Percentiles rank a stretch among this genome's conserved stretches.
Evolutionary conservation across 306 rosid genomes (phyloP).

Genomic region (Amphicarpaea edgeworthii): DNA sequence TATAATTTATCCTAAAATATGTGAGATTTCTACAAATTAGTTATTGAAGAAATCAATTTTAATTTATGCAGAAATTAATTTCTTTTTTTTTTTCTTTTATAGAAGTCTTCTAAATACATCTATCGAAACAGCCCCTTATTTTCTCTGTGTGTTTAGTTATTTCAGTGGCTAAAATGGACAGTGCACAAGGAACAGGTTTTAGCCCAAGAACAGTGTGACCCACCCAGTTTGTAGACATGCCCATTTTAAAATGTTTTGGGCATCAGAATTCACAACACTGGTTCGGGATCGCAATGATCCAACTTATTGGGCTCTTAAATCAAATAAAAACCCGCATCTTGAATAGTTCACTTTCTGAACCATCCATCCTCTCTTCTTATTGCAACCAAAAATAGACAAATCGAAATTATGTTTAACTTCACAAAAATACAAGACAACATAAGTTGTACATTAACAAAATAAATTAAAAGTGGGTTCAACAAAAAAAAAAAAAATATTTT

Average conservation of each 20-base stretch:
- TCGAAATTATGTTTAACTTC: neutral
- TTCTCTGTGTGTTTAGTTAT: neutral
- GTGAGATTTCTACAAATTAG: too few relatives aligned
- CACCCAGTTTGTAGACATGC: neutral
- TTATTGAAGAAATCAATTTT: too few relatives aligned
- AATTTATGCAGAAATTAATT: too few relatives aligned
- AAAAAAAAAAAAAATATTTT: too few relatives aligned
- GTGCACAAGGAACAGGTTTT: neutral
- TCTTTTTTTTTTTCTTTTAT: too few relatives aligned
- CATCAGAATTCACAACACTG: neutral
- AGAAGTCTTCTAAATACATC: too few relatives aligned
- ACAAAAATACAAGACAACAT: neutral
- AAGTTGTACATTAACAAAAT: too few relatives aligned
- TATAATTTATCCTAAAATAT: too few relatives aligned
- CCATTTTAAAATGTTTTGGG: neutral
- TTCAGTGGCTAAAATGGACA: neutral
- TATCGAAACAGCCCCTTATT: too few relatives aligned
- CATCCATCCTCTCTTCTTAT: neutral
- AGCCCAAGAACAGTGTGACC: conserved; percentile 2
- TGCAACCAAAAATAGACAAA: neutral
- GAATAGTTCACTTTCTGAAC: neutral
- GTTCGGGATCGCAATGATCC: neutral
- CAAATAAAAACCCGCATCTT: neutral
- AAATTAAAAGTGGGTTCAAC: too few relatives aligned
- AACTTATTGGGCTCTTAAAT: neutral